A percentile compares a stretch with the other conserved stretches of the same genome.
Evolutionary conservation across 2,329 filamentous ascomycete genomes (phyloP).

Genomic region (Cryoendolithus antarcticus): DNA sequence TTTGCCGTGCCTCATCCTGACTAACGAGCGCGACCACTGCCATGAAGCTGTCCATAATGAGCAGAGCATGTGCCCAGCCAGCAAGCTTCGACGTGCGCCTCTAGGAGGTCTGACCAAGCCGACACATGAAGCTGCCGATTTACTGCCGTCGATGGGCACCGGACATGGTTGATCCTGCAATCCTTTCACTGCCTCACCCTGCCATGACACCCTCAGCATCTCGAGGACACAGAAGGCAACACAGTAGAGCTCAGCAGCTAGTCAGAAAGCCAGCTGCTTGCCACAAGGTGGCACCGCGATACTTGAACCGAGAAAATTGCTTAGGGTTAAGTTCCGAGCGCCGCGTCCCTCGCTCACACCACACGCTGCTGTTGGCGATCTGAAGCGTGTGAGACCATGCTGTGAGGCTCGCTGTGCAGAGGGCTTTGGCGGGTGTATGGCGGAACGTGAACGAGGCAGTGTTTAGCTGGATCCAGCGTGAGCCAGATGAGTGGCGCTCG

Average conservation of each 20-base stretch:
- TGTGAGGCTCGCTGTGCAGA: slow-evolving; percentile 39
- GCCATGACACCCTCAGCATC: slow-evolving; percentile 7
- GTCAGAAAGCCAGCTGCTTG: slow-evolving; percentile 49
- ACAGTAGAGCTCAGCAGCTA: slow-evolving; percentile 11
- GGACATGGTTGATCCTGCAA: slow-evolving; percentile 12
- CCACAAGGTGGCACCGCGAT: slow-evolving; percentile 29
- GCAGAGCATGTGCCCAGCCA: slow-evolving; percentile 62
- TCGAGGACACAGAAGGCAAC: slow-evolving; percentile 2
- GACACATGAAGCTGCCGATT: slow-evolving; percentile 61
- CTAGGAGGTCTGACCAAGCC: slow-evolving; percentile 61
- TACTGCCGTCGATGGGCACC: slow-evolving; percentile 26
- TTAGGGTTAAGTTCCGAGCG: slow-evolving; percentile 97
- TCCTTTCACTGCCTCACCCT: slow-evolving; percentile 18
- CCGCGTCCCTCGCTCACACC: slow-evolving; percentile 41
- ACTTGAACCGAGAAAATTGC: slow-evolving; percentile 53
- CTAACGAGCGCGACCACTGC: slow-evolving; percentile 4
- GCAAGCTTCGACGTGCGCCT: slow-evolving; percentile 62
- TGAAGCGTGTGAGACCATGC: slow-evolving; percentile 36
- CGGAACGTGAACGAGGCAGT: slow-evolving; percentile 19
- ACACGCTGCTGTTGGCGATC: slow-evolving; percentile 2
- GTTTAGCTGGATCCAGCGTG: slow-evolving; percentile 27
- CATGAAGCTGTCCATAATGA: slow-evolving; percentile 46
- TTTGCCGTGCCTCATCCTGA: slow-evolving; percentile 1
- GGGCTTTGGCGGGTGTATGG: slow-evolving; percentile 8
- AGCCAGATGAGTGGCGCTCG: slow-evolving; percentile 54